These are phyloP conservation scores for Apiospora pterosperma DNA, from an alignment of 2,329 filamentous ascomycete genomes.

Conservation along the genomic window DNA sequence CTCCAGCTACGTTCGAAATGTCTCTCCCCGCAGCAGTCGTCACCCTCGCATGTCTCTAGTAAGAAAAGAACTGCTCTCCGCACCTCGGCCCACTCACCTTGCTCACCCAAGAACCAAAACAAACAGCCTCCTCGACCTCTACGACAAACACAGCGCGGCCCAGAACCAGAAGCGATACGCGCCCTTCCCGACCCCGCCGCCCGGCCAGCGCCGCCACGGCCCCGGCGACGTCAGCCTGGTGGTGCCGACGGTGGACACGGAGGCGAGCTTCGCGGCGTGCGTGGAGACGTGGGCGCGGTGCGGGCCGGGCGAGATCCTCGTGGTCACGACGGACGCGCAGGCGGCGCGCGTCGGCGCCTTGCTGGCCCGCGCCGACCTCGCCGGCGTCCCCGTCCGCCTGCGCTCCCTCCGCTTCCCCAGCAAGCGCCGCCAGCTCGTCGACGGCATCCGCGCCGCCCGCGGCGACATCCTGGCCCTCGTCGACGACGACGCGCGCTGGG, in stretches of 20 bases:
- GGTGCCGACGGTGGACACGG: neutral
- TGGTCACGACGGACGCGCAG: neutral
- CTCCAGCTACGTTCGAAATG: neutral
- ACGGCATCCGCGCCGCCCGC: neutral
- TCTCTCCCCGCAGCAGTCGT: neutral
- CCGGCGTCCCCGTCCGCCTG: too few species aligned
- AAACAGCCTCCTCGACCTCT: neutral
- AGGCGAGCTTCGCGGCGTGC: neutral
- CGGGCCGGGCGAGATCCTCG: neutral
- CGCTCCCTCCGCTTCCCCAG: too few species aligned
- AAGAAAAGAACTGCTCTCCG: neutral
- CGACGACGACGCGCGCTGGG: neutral
- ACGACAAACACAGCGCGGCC: neutral
- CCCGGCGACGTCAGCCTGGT: neutral
- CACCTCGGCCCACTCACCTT: accelerated
- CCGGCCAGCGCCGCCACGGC: neutral
- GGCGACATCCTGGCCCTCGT: neutral
- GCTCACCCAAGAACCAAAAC: neutral
- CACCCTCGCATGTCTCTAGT: neutral
- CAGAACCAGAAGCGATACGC: neutral
- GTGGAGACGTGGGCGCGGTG: neutral
- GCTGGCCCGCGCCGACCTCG: too few species aligned
- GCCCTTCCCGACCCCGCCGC: neutral
- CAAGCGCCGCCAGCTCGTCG: neutral
- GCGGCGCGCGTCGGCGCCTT: neutral